Percentiles rank a stretch among this genome's conserved stretches.
Evolutionary conservation across 305 asterid species (phyloP).

Genomic region (Fraxinus ornus): DNA sequence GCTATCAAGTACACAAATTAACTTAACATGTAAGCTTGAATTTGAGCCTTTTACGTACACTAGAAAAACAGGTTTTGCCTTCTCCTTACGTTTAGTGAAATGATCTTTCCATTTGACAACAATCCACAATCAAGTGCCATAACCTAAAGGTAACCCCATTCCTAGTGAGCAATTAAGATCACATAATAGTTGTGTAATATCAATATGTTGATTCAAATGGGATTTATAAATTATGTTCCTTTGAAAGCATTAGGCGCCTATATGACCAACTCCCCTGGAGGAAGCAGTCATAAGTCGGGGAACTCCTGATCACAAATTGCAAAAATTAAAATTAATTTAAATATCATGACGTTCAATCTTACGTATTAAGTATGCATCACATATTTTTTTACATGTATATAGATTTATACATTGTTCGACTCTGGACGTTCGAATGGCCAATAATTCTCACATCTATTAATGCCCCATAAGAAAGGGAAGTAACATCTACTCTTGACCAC

Average conservation of each 20-base stretch:
- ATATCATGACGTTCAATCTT: background rate
- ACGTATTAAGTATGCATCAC: background rate
- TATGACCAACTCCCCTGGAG: background rate
- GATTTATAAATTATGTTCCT: background rate
- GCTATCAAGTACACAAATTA: background rate
- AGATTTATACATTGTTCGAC: background rate
- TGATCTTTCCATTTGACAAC: background rate
- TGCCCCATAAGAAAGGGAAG: background rate
- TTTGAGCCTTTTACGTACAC: background rate
- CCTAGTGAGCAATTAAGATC: background rate
- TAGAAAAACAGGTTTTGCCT: background rate
- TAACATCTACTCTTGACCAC: background rate
- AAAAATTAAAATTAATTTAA: background rate
- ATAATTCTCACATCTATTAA: background rate
- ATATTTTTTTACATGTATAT: background rate
- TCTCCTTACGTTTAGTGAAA: constrained; percentile 4
- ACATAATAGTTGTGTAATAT: background rate
- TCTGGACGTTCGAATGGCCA: background rate
- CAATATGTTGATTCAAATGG: background rate
- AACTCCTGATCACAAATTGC: background rate
- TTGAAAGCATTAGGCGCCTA: background rate
- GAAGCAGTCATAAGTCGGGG: background rate
- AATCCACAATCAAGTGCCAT: background rate
- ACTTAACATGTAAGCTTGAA: background rate
- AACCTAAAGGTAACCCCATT: background rate